phyloP scores from a whole-genome alignment of 208 protist species.

The Trypanosoma melophagium region DNA sequence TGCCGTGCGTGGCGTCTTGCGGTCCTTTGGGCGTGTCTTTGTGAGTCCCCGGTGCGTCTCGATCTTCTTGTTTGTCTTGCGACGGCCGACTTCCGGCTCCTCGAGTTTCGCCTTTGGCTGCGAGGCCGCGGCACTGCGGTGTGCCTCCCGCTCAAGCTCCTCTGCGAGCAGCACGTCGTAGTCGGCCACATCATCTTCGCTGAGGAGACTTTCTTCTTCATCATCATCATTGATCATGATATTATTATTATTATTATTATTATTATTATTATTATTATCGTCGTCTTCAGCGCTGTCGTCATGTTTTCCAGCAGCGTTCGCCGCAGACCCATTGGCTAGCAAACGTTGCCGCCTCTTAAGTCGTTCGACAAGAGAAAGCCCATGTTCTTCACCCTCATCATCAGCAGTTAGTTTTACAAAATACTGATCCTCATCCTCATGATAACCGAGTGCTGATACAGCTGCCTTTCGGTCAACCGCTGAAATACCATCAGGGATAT shows the following conservation, averaged over 20 bases:
- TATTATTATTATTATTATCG: slow-evolving; percentile 26
- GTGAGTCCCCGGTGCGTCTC: slow-evolving; percentile 89
- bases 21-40: slow-evolving; percentile 84
- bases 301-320: too few species aligned
- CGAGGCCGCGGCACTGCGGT: slow-evolving; percentile 26
- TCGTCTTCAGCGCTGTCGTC: slow-evolving; percentile 11
- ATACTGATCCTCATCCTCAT: slow-evolving; percentile 91
- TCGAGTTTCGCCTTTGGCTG: slow-evolving; percentile 37
- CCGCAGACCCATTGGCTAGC: slow-evolving; percentile 23
- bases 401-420: slow-evolving; percentile 70
- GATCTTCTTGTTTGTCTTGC: slow-evolving; percentile 84
- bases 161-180: slow-evolving; percentile 71
- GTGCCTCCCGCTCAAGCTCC: slow-evolving; percentile 51
- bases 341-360: slow-evolving; percentile 62
- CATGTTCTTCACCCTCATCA: slow-evolving; percentile 39
- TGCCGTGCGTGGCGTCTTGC: slow-evolving; percentile 86
- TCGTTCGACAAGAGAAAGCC: slow-evolving; percentile 79
- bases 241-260: slow-evolving; percentile 32
- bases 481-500: slow-evolving; percentile 31
- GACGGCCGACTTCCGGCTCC: slow-evolving; percentile 68
- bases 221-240: slow-evolving; percentile 31
- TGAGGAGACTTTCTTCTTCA: slow-evolving; percentile 21
- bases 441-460: slow-evolving; percentile 72
- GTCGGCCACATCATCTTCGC: slow-evolving; percentile 41
- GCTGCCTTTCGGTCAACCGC: slow-evolving; percentile 37